phyloP scores from a whole-genome alignment of 495 filamentous ascomycete genomes.

The Neurospora terricola region DNA sequence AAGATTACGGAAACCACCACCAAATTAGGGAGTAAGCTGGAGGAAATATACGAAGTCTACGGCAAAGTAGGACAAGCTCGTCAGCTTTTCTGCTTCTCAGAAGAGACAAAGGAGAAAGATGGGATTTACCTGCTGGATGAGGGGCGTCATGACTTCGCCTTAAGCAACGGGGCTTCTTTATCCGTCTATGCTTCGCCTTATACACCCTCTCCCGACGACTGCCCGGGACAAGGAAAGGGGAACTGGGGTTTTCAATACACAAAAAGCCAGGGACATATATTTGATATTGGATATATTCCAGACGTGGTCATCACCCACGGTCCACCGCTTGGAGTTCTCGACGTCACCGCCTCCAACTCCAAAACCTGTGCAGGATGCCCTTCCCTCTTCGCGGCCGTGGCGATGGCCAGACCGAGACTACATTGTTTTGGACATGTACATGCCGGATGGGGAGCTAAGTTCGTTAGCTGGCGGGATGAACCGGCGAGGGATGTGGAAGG shows the following conservation, averaged over 20 bases:
- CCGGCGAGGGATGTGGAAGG: background rate
- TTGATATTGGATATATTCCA: background rate
- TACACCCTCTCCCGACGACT: slow-evolving; percentile 43
- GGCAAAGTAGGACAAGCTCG: background rate
- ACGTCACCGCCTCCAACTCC: background rate
- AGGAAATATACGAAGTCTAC: background rate
- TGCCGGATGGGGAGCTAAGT: background rate
- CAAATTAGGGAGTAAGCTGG: background rate
- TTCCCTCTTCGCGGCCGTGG: background rate
- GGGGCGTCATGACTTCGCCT: slow-evolving; percentile 25
- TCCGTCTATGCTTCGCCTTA: slow-evolving; percentile 63
- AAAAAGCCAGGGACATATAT: slow-evolving; percentile 1
- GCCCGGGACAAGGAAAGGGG: background rate
- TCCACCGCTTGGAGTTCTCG: background rate
- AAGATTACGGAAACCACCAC: background rate
- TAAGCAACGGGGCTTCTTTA: slow-evolving; percentile 48
- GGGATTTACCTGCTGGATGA: background rate
- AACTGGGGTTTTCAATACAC: slow-evolving; percentile 2
- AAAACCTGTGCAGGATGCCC: background rate
- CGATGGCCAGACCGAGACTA: background rate
- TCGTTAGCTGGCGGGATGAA: background rate
- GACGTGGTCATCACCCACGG: background rate
- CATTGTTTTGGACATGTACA: background rate
- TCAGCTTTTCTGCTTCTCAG: background rate
- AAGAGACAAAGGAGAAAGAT: background rate